phyloP scores from a whole-genome alignment of 345 rosid species.

The Triadica sebifera region DNA sequence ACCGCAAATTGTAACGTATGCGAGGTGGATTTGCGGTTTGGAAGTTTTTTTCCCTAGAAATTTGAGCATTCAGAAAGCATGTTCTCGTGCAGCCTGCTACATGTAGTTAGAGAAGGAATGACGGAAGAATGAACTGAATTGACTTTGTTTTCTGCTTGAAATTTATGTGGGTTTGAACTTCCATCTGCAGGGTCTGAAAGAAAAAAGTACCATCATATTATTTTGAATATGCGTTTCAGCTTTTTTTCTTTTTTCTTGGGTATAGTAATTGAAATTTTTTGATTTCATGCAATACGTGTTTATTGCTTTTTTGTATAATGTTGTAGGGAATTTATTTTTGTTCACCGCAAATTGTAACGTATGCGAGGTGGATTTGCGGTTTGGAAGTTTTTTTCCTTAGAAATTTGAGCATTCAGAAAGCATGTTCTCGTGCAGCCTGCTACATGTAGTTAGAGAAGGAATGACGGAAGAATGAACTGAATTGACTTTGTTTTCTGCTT shows the following conservation, averaged over 20 bases:
- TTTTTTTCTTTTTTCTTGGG: too few species aligned
- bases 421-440: slow-evolving; percentile 17
- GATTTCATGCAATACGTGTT: too few species aligned
- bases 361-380: slow-evolving; percentile 13
- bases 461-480: neutral
- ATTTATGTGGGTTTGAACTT: too few species aligned
- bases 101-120: too few species aligned
- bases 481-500: neutral
- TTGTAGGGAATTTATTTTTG: too few species aligned
- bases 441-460: too few species aligned
- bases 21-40: slow-evolving; percentile 11
- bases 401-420: neutral
- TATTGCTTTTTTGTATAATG: too few species aligned
- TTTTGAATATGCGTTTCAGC: too few species aligned
- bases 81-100: slow-evolving; percentile 15
- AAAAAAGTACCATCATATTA: too few species aligned
- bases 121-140: neutral
- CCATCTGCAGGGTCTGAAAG: too few species aligned
- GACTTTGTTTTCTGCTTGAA: too few species aligned
- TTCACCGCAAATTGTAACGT: slow-evolving; percentile 1
- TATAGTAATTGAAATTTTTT: too few species aligned
- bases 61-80: slow-evolving; percentile 4
- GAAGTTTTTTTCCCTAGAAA: slow-evolving; percentile 4
- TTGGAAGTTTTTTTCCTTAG: slow-evolving; percentile 2
- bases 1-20: neutral